Base-by-base conservation (phyloP, 1,284 basidiomycete genomes). In the Cryptococcus neoformans region DNA sequence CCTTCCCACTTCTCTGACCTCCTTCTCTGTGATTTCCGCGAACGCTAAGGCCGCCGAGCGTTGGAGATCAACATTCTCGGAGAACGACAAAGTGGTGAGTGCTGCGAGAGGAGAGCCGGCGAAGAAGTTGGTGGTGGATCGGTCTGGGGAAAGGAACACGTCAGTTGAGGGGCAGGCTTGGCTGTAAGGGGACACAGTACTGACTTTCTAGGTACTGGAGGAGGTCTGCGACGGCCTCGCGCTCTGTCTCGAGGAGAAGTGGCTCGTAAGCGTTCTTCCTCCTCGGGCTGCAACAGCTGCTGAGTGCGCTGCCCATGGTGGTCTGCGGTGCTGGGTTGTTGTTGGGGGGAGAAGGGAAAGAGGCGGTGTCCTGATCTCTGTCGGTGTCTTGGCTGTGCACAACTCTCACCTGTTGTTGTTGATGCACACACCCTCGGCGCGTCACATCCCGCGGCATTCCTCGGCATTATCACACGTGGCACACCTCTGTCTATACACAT, bases 1-100 rank as follows among this genome's bases (percentile, higher is more conserved):
- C 62, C 96, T 84, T 12, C 91, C 92, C 16, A 99, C 96, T 58
- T 93, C 92, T 51, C 94, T 85, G 53, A 99, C 95, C 79, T 99
- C 96, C 81, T 99, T 99, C 82, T 99, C 96, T 16, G 96, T 99
- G 66, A 99, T 99, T 79, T 99, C 96, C 50, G 96, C 96, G 74
- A 99, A 99, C 1, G 96, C 96, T 49, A 99, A 84, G 4, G 96
- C 96, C 2, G 96, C 96, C 65, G 92, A 96, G 51, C 96, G 87
- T 81, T 99, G 96, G 40, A 99, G 83, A 80, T 99, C 96, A 69
- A 99, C 96, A 80, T 99, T 99, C 81, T 99, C 96, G 38, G 91
- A 94, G 81, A 98, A 99, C 12, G 93, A 97, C 63, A 99, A 87
- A 58, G 93, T 99, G 11, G 94, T 98, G 60, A 99, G 83, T 46